Conservation (phyloP, 2,329 filamentous ascomycete genomes). For the Cercospora beticola region DNA sequence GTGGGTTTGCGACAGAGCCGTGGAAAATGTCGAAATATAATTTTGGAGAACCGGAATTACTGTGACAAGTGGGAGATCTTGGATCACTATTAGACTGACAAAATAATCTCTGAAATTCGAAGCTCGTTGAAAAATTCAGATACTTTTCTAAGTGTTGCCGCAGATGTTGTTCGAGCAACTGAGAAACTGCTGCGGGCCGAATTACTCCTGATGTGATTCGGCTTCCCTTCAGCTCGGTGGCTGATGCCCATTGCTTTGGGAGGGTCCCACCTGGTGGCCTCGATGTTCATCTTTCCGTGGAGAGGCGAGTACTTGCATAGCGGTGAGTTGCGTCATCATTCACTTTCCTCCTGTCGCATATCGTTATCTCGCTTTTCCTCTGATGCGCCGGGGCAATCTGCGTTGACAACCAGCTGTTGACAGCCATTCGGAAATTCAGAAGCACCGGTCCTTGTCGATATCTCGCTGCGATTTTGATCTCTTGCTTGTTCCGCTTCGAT, state of each 20-base stretch:
- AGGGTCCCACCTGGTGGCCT: not conserved
- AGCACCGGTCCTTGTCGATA: not conserved
- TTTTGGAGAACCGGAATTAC: no score
- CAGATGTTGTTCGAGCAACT: no score
- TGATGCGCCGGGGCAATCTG: not conserved
- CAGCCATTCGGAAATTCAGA: not conserved
- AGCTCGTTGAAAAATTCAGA: not conserved
- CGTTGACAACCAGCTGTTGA: not conserved
- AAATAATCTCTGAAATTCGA: not conserved
- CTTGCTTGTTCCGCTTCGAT: not conserved
- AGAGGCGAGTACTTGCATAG: not conserved
- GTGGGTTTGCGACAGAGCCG: no score
- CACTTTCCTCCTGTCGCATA: not conserved
- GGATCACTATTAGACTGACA: not conserved
- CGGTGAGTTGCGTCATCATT: not conserved
- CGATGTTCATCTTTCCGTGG: not conserved
- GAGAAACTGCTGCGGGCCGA: no score
- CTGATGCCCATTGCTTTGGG: not conserved
- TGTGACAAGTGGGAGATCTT: not conserved
- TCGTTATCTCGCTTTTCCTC: not conserved
- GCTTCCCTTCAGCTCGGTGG: not conserved
- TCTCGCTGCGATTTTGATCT: not conserved
- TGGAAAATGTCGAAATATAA: no score
- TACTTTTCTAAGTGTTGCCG: no score
- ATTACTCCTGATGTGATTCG: not conserved